phyloP scores from a whole-genome alignment of 495 filamentous ascomycete species.

The Baudoinia panamericana region DNA sequence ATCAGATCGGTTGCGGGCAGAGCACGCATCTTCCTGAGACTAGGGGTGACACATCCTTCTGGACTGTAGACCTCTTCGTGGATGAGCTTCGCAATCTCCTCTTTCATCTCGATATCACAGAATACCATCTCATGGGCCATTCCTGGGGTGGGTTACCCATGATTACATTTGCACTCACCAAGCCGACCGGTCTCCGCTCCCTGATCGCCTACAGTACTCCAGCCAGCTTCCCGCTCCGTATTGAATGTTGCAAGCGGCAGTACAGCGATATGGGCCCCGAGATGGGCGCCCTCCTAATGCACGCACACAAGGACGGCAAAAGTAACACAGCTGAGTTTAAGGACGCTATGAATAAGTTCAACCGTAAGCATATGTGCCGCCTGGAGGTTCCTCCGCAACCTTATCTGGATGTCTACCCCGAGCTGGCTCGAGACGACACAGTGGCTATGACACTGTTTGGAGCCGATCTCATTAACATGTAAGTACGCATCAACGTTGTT shows the following conservation, averaged over 20 bases:
- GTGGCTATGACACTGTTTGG: neutral
- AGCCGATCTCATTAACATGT: neutral
- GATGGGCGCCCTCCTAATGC: too few relatives aligned
- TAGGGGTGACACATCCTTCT: conserved; percentile 33
- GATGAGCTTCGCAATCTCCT: conserved; percentile 39
- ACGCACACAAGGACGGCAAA: conserved; percentile 24
- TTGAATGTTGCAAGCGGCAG: too few relatives aligned
- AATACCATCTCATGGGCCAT: conserved; percentile 34
- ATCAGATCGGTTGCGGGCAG: conserved; percentile 37
- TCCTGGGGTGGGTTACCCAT: conserved; percentile 39
- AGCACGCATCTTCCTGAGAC: conserved; percentile 36
- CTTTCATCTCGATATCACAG: conserved; percentile 26
- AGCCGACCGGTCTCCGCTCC: conserved; percentile 30
- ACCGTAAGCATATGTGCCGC: conserved; percentile 31
- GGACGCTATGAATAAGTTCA: conserved; percentile 30
- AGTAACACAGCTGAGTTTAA: conserved; percentile 33
- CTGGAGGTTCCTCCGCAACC: conserved; percentile 26
- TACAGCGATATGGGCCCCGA: too few relatives aligned
- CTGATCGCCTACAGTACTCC: conserved; percentile 31
- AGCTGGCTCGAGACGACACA: neutral
- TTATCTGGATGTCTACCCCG: neutral
- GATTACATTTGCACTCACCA: conserved; percentile 25
- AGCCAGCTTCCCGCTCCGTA: conserved; percentile 17
- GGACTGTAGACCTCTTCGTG: conserved; percentile 34
- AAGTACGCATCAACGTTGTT: conserved; percentile 36